Percentiles rank a stretch among this genome's conserved stretches.
Evolutionary conservation across 139 green algal genomes (phyloP).

Genomic region (Chlorella ohadii): DNA sequence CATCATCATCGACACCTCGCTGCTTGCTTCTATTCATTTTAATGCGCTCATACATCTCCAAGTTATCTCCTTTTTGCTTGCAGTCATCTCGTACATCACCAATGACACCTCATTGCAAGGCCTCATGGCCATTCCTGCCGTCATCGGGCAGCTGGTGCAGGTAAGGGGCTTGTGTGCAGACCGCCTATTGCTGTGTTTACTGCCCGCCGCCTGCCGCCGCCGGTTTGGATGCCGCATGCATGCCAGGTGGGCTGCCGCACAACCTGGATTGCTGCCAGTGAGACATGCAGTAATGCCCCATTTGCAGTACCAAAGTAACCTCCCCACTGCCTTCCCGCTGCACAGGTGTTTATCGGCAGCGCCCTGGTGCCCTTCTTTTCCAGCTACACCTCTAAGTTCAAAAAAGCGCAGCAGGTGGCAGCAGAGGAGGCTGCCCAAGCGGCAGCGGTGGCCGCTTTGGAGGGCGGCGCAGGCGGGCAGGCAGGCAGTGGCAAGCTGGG

Average conservation of each 20-base stretch:
- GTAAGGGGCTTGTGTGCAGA: not conserved
- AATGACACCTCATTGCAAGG: conserved; percentile 38
- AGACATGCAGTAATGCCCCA: too few species aligned
- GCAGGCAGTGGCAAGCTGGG: not conserved
- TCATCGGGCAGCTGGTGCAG: conserved; percentile 69
- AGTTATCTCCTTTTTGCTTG: not conserved
- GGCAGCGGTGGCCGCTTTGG: not conserved
- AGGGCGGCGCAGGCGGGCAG: not conserved
- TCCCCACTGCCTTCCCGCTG: too few species aligned
- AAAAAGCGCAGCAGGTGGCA: conserved; percentile 2
- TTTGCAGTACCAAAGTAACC: too few species aligned
- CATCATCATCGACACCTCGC: conserved; percentile 41
- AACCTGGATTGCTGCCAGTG: too few species aligned
- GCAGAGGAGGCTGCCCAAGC: not conserved
- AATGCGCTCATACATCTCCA: too few species aligned
- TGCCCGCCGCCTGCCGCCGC: too few species aligned
- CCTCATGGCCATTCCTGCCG: conserved; percentile 64
- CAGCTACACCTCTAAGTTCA: not conserved
- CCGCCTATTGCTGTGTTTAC: too few species aligned
- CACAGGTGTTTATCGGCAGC: conserved; percentile 40
- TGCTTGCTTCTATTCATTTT: too few species aligned
- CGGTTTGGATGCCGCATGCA: too few species aligned
- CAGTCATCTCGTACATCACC: conserved; percentile 58
- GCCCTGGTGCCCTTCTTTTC: conserved; percentile 26
- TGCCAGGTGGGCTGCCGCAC: too few species aligned